phyloP scores from a whole-genome alignment of 306 rosid genomes.

The Casuarina cunninghamiana region DNA sequence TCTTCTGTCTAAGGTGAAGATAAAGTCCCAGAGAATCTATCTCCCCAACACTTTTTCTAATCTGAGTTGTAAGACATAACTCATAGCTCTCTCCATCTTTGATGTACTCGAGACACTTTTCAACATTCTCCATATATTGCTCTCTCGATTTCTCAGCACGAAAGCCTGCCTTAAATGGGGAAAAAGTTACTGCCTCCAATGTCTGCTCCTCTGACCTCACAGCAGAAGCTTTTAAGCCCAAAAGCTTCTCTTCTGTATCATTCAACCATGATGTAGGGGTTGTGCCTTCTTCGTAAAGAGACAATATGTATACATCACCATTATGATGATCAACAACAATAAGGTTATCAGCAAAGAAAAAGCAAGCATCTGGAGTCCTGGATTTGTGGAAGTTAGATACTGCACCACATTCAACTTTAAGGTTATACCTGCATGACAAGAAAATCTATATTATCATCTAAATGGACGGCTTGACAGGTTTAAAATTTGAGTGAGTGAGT shows the following conservation, averaged over 20 bases:
- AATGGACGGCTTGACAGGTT: constrained; percentile 11
- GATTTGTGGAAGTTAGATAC: constrained; percentile 70
- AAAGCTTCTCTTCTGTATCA: constrained; percentile 66
- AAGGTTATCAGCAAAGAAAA: constrained; percentile 91
- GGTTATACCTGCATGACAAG: constrained; percentile 73
- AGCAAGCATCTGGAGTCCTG: constrained; percentile 88
- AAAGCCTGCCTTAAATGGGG: constrained; percentile 46
- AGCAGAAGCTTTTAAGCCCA: constrained; percentile 45
- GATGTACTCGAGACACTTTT: constrained; percentile 75
- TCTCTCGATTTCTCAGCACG: constrained; percentile 68
- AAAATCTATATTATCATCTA: constrained; percentile 22
- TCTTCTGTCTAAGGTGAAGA: constrained; percentile 80
- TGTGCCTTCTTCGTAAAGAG: constrained; percentile 54
- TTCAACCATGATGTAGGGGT: constrained; percentile 63
- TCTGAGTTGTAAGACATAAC: constrained; percentile 92
- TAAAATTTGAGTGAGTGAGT: not conserved
- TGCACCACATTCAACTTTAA: constrained; percentile 85
- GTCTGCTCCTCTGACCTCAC: constrained; percentile 34
- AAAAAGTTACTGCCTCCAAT: constrained; percentile 30
- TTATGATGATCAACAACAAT: constrained; percentile 76
- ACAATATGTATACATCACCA: constrained; percentile 80
- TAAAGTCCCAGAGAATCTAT: constrained; percentile 67
- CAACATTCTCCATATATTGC: constrained; percentile 68
- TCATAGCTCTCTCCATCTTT: constrained; percentile 97
- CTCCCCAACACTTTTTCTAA: constrained; percentile 59